Evolutionary conservation across 139 green algal genomes (phyloP).

Genomic region (Haematococcus sp.): DNA sequence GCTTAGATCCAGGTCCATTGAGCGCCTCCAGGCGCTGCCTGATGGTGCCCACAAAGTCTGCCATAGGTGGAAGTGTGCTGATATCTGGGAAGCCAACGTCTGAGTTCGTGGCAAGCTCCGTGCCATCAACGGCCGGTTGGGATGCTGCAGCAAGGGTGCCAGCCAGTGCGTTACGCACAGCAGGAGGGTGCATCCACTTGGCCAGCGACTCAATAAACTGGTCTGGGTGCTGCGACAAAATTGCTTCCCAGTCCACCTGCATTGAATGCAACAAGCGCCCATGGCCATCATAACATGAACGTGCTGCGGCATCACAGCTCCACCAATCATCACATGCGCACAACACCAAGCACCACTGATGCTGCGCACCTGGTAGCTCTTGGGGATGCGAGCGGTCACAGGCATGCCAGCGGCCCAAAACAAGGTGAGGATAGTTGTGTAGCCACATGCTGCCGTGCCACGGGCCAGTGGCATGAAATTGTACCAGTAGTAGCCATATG

Average conservation of each 20-base stretch:
- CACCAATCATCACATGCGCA: too few species aligned
- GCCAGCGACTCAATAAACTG: slow-evolving; percentile 53
- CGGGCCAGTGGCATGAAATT: slow-evolving; percentile 96
- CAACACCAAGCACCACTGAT: too few species aligned
- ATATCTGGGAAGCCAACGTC: slow-evolving; percentile 5
- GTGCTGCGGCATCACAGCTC: too few species aligned
- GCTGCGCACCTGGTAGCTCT: slow-evolving; percentile 75
- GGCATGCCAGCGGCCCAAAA: slow-evolving; percentile 84
- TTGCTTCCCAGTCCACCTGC: slow-evolving; percentile 91
- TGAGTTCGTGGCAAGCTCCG: not conserved
- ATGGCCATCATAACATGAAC: too few species aligned
- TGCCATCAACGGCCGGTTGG: not conserved
- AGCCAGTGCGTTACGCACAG: not conserved
- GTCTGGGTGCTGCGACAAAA: slow-evolving; percentile 67
- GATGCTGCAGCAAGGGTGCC: not conserved
- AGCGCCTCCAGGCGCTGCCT: slow-evolving; percentile 54
- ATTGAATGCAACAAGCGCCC: too few species aligned
- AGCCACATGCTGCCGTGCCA: slow-evolving; percentile 82
- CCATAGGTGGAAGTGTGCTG: slow-evolving; percentile 18
- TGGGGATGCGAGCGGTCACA: slow-evolving; percentile 70
- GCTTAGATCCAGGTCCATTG: slow-evolving; percentile 23
- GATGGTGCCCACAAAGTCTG: slow-evolving; percentile 43
- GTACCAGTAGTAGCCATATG: slow-evolving; percentile 79
- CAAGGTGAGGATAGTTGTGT: slow-evolving; percentile 77
- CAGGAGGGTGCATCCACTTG: slow-evolving; percentile 25